Percentiles rank a stretch among this genome's conserved stretches.
These are phyloP conservation scores for Castanea mollissima DNA, from an alignment of 306 rosid genomes.

Conservation along the genomic window DNA sequence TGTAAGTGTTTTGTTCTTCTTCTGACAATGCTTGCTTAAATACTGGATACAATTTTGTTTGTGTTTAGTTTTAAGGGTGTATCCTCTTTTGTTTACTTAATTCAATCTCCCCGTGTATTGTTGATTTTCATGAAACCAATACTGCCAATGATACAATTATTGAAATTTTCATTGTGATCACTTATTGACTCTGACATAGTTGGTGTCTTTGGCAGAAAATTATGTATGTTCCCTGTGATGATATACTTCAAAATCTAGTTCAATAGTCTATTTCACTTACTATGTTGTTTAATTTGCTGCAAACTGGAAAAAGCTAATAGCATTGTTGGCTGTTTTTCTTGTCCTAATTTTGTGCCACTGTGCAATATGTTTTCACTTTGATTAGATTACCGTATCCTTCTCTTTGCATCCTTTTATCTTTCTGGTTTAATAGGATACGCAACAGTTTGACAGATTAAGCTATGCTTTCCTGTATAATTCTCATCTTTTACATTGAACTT, in stretches of 20 bases:
- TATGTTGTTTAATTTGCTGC: too few relatives aligned
- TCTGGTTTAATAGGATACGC: too few relatives aligned
- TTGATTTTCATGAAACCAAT: background rate
- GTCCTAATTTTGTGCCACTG: background rate
- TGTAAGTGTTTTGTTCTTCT: constrained; percentile 33
- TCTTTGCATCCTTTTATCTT: too few relatives aligned
- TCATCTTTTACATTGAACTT: background rate
- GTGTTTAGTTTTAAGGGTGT: background rate
- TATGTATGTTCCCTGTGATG: background rate
- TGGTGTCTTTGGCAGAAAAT: background rate
- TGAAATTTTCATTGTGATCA: background rate
- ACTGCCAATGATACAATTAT: background rate
- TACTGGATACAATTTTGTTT: background rate
- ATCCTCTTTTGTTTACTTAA: background rate
- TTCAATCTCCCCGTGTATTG: background rate
- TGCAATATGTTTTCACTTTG: background rate
- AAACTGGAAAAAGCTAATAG: background rate
- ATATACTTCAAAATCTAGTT: background rate
- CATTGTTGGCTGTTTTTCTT: background rate
- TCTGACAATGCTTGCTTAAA: background rate
- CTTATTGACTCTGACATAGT: background rate
- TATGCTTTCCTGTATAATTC: background rate
- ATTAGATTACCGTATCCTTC: too few relatives aligned
- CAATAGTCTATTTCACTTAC: background rate
- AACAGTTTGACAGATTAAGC: background rate